Evolutionary conservation across 2,329 filamentous ascomycete species (phyloP).

Genomic region (Septoria petroselini): DNA sequence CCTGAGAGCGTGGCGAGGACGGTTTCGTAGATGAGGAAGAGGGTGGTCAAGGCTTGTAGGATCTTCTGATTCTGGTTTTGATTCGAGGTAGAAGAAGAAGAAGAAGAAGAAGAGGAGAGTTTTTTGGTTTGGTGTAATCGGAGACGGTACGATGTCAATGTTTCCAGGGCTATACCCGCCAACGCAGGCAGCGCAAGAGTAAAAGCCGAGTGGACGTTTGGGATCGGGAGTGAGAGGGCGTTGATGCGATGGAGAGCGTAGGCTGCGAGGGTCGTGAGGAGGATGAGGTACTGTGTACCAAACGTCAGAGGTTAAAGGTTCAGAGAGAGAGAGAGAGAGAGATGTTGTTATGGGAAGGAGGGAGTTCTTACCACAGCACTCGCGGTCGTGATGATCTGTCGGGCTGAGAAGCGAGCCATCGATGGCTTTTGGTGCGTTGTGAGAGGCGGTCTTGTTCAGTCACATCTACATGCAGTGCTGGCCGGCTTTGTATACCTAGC

Average conservation of each 20-base stretch:
- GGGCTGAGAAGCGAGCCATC: conserved; percentile 33
- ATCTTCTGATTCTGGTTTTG: conserved; percentile 33
- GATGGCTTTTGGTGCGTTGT: too few relatives aligned
- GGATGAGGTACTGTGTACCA: conserved; percentile 45
- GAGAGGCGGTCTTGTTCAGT: too few relatives aligned
- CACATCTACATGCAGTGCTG: too few relatives aligned
- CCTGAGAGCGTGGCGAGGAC: conserved; percentile 48
- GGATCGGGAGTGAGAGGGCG: conserved; percentile 43
- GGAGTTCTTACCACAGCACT: too few relatives aligned
- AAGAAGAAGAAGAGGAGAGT: too few relatives aligned
- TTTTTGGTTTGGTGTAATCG: too few relatives aligned
- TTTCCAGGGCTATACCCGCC: conserved; percentile 44
- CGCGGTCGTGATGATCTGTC: conserved; percentile 41
- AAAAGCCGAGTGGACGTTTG: conserved; percentile 42
- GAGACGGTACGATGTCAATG: conserved; percentile 39
- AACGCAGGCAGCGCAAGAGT: conserved; percentile 44
- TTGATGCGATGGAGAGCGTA: conserved; percentile 36
- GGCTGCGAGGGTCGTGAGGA: conserved; percentile 42
- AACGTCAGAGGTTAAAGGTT: too few relatives aligned
- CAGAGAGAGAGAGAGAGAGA: too few relatives aligned
- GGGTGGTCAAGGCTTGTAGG: conserved; percentile 38
- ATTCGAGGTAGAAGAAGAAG: too few relatives aligned
- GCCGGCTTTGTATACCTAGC: too few relatives aligned
- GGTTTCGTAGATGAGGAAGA: conserved; percentile 42
- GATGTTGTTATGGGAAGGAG: too few relatives aligned